Conservation (phyloP, 2,329 filamentous ascomycete genomes). For the Botryotinia globosa region DNA sequence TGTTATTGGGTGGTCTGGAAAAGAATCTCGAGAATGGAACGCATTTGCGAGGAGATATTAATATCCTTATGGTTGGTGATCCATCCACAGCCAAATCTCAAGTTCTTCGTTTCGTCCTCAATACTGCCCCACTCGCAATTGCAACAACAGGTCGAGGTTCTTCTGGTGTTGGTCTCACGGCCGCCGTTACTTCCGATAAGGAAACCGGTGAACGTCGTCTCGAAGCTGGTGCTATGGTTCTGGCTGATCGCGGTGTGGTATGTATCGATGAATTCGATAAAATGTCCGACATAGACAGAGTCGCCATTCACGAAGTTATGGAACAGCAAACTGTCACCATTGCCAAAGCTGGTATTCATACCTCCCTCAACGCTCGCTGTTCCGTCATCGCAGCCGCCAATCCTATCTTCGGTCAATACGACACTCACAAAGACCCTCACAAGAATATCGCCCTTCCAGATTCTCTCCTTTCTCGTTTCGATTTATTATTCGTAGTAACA, state of each 20-base stretch:
- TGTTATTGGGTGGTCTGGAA: conserved; percentile 93
- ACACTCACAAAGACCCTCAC: conserved; percentile 97
- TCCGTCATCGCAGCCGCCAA: conserved; percentile 96
- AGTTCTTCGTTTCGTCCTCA: conserved; percentile 90
- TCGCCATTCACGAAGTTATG: conserved; percentile 99
- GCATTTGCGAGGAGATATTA: conserved; percentile 96
- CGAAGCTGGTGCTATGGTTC: conserved; percentile 98
- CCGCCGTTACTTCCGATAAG: conserved; percentile 93
- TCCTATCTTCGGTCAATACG: conserved; percentile 96
- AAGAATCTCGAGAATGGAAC: conserved; percentile 98
- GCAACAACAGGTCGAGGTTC: conserved; percentile 96
- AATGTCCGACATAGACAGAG: conserved; percentile 97
- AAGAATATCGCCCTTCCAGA: conserved; percentile 97
- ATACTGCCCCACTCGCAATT: conserved; percentile 93
- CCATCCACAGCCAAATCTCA: conserved; percentile 99
- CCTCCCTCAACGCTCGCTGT: conserved; percentile 92
- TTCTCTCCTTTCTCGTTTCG: conserved; percentile 95
- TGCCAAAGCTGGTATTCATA: conserved; percentile 97
- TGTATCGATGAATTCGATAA: conserved; percentile 99
- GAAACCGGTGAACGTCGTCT: conserved; percentile 93
- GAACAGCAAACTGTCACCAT: conserved; percentile 99
- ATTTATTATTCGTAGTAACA: conserved; percentile 94
- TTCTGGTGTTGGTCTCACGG: conserved; percentile 95
- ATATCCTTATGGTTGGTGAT: conserved; percentile 98
- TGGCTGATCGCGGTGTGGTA: conserved; percentile 92